Base-by-base conservation (phyloP, 495 filamentous ascomycete genomes). In the Hypoxylon lenormandii region DNA sequence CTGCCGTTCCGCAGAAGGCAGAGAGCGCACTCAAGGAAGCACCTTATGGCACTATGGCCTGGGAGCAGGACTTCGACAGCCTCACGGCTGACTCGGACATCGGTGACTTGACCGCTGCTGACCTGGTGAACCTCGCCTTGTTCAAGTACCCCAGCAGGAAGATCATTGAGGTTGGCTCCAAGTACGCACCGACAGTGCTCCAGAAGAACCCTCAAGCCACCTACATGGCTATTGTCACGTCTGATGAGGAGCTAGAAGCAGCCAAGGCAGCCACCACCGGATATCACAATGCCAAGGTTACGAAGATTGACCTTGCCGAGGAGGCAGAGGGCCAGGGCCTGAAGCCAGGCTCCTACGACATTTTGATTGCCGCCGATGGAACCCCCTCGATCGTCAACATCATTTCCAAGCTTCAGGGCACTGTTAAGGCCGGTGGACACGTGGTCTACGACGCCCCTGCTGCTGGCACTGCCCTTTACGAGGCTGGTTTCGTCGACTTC, bases 1-100 rank as follows among this genome's bases (percentile, higher is more conserved):
- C 78, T 19, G 74, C 78, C 11, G 66, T 75, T 7, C 73, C 75
- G 16, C 76, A 77, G 51, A 61, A 63, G 42, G 46, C 57, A 0
- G 51, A 54, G 37, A 28, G 26, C 26, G 43, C 49, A 16, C 53
- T 60, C 13, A 38, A 26, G 54, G 69, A 53, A 8, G 61, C 18
- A 11, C 54, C 60, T 22, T 70, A 72, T 47, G 52, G 56, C 10
- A 57, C 68, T 19, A 64, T 73, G 36, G 15, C 23, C 15, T 73
- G 64, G 74, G 37, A 64, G 30, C 59, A 18, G 8, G 73, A 76
- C 46, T 58, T 71, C 40, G 58, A 58, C 48, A 58, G 54, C 33
- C 37, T 66, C 8, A 57, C 42, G 10, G 15, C 38, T 13, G 53
- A 43, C 22, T 28, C 37, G n/a, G 38, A 45, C 15, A 56, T 30